phyloP scores from a whole-genome alignment of 305 asterid genomes.

The Andrographis paniculata region DNA sequence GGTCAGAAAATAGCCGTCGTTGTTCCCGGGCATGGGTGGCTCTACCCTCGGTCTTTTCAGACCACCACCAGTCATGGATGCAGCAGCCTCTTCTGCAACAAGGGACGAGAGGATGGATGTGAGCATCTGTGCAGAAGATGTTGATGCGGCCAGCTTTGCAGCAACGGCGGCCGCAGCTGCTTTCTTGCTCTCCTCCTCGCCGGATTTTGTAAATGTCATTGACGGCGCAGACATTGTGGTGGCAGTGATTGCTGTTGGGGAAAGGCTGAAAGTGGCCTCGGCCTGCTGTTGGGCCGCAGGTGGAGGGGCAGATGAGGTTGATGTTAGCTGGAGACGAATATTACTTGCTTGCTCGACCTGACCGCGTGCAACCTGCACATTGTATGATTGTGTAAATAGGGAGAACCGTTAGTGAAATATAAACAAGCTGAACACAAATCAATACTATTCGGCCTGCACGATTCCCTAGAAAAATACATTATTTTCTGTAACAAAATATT shows the following conservation, averaged over 20 bases:
- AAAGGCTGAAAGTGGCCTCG: slow-evolving; percentile 33
- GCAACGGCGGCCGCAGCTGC: slow-evolving; percentile 90
- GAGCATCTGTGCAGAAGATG: slow-evolving; percentile 92
- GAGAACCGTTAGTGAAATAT: background rate
- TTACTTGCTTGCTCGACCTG: slow-evolving; percentile 50
- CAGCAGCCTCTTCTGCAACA: slow-evolving; percentile 94
- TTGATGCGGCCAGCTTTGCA: slow-evolving; percentile 83
- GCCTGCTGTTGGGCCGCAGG: slow-evolving; percentile 18
- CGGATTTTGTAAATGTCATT: slow-evolving; percentile 32
- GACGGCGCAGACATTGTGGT: slow-evolving; percentile 31
- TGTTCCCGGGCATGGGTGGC: slow-evolving; percentile 32
- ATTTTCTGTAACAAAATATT: too few species aligned
- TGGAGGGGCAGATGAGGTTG: slow-evolving; percentile 25
- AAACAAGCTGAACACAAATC: background rate
- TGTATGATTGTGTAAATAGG: slow-evolving; percentile 11
- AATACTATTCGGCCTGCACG: too few species aligned
- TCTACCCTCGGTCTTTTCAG: slow-evolving; percentile 64
- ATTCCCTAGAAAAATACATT: too few species aligned
- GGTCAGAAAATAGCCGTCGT: slow-evolving; percentile 35
- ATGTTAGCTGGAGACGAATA: slow-evolving; percentile 37
- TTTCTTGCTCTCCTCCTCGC: slow-evolving; percentile 69
- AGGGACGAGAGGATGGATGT: slow-evolving; percentile 87
- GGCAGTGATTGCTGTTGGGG: slow-evolving; percentile 22
- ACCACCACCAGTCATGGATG: slow-evolving; percentile 61
- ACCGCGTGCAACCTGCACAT: slow-evolving; percentile 53